Evolutionary conservation across 129 eudicot genomes (phyloP).

Genomic region (Mikania micrantha): DNA sequence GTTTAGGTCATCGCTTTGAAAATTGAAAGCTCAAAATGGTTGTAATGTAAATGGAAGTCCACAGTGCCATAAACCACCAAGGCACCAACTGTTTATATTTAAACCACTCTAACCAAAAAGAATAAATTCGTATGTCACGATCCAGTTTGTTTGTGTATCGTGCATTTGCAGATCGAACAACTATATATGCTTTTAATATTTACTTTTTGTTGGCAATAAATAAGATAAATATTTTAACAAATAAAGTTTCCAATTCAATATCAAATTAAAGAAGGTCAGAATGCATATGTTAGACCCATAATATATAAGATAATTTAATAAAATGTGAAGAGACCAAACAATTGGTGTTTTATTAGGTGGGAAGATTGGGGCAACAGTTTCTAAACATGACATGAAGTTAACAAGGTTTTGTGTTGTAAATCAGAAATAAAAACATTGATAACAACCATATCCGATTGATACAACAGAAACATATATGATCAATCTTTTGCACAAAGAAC

Average conservation of each 20-base stretch:
- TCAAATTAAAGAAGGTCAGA: neutral
- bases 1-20: conserved; percentile 6
- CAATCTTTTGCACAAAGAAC: too few relatives aligned
- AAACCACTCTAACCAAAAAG: neutral
- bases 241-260: neutral
- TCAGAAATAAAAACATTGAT: too few relatives aligned
- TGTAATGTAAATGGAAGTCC: neutral
- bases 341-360: neutral
- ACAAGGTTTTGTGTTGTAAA: too few relatives aligned
- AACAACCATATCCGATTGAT: too few relatives aligned
- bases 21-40: neutral
- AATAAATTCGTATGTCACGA: neutral
- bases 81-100: neutral
- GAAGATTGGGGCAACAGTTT: too few relatives aligned
- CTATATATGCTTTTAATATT: neutral
- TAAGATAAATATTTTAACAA: neutral
- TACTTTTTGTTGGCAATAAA: neutral
- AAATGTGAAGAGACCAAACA: neutral
- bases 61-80: neutral
- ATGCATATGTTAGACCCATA: neutral
- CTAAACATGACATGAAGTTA: too few relatives aligned
- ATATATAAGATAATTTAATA: neutral
- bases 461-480: too few relatives aligned
- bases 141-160: neutral
- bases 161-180: neutral